A percentile compares a stretch with the other conserved stretches of the same genome.
phyloP scores from a whole-genome alignment of 1,284 basidiomycete species.

The Leccinum laetum region DNA sequence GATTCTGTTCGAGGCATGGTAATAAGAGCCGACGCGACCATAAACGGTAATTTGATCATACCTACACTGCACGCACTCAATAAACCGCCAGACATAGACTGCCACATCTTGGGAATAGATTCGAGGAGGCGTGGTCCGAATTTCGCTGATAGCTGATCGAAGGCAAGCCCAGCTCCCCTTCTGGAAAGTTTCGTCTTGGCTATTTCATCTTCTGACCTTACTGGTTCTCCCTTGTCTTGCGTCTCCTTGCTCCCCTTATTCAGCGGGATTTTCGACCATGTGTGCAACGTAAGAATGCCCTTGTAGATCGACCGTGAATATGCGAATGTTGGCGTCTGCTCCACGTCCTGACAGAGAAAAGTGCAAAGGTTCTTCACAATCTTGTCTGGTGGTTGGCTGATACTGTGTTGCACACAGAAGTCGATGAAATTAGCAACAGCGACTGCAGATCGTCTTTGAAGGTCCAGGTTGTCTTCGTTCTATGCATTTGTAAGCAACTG shows the following conservation, averaged over 20 bases:
- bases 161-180: conserved; percentile 86
- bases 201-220: conserved; percentile 49
- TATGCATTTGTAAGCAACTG: conserved; percentile 33
- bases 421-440: conserved; percentile 89
- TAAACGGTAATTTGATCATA: conserved; percentile 33
- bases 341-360: conserved; percentile 92
- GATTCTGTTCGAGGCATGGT: conserved; percentile 40
- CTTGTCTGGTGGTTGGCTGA: conserved; percentile 79
- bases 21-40: conserved; percentile 4
- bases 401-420: conserved; percentile 74
- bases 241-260: conserved; percentile 47
- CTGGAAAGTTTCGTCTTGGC: conserved; percentile 61
- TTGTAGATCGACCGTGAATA: conserved; percentile 57
- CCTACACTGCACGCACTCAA: conserved; percentile 68
- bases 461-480: conserved; percentile 88
- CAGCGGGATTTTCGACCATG: conserved; percentile 32
- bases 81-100: conserved; percentile 84
- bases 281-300: conserved; percentile 80
- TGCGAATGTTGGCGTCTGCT: conserved; percentile 89
- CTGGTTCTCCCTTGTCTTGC: conserved; percentile 42
- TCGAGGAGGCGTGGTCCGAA: conserved; percentile 80
- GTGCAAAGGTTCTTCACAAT: conserved; percentile 98
- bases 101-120: conserved; percentile 91
- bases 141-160: conserved; percentile 74
- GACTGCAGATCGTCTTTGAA: conserved; percentile 89